Conservation (phyloP, 148 eudicot genomes). For the Suaeda aralocaspica region DNA sequence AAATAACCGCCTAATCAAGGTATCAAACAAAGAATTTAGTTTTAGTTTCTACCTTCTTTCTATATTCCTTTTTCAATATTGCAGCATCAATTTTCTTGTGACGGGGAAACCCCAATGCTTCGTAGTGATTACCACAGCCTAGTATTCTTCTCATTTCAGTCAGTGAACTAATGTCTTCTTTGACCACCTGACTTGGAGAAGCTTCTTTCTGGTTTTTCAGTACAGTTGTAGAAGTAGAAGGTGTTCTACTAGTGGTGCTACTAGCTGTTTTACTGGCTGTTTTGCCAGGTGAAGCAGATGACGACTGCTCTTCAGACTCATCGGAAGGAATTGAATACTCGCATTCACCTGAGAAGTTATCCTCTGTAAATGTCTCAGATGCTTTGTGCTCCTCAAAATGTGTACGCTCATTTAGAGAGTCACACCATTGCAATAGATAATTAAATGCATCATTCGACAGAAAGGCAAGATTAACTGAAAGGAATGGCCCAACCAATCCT, state of each 20-base stretch:
- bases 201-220: constrained; percentile 51
- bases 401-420: constrained; percentile 67
- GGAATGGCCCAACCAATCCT: constrained; percentile 83
- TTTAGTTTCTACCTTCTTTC: constrained; percentile 55
- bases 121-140: constrained; percentile 69
- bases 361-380: constrained; percentile 62
- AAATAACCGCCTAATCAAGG: not conserved
- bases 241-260: constrained; percentile 19
- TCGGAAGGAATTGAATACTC: constrained; percentile 61
- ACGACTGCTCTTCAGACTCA: constrained; percentile 55
- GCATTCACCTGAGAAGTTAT: constrained; percentile 53
- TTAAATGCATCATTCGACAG: constrained; percentile 69
- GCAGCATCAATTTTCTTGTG: constrained; percentile 63
- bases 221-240: constrained; percentile 29
- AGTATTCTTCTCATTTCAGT: constrained; percentile 83
- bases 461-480: constrained; percentile 82
- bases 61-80: constrained; percentile 84
- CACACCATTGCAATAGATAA: constrained; percentile 84
- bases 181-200: constrained; percentile 51
- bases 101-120: constrained; percentile 78
- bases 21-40: constrained; percentile 4
- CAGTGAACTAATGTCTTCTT: constrained; percentile 58
- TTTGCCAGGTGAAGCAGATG: constrained; percentile 46
- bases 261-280: constrained; percentile 31
- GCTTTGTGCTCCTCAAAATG: constrained; percentile 73